These are phyloP conservation scores for Neodidymelliopsis sp. DNA, from an alignment of 2,329 filamentous ascomycete species.

Conservation along the genomic window DNA sequence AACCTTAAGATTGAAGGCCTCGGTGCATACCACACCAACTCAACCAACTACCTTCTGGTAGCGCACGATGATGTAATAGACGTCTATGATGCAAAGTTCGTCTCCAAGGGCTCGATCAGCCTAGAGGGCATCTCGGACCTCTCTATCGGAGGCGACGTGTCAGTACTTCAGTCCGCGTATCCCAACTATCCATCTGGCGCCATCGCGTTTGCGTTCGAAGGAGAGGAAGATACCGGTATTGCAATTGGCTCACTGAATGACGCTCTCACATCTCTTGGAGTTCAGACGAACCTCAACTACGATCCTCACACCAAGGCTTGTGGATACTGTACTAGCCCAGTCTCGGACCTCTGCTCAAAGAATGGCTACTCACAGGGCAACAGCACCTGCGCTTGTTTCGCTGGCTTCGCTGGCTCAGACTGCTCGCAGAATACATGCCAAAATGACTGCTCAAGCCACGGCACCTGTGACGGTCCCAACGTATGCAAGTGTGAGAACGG, in stretches of 20 bases:
- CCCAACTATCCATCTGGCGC: conserved; percentile 23
- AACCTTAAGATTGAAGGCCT: conserved; percentile 33
- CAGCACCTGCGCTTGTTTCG: conserved; percentile 33
- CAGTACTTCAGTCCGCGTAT: conserved; percentile 30
- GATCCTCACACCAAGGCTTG: conserved; percentile 27
- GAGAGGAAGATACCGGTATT: conserved; percentile 32
- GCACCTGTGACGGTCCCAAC: conserved; percentile 37
- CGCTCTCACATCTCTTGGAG: conserved; percentile 23
- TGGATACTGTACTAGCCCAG: conserved; percentile 21
- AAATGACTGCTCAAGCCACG: conserved; percentile 38
- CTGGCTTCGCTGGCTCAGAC: conserved; percentile 33
- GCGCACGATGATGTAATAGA: conserved; percentile 34
- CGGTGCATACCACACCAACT: conserved; percentile 27
- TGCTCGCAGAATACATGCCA: conserved; percentile 31
- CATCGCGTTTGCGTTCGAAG: conserved; percentile 39
- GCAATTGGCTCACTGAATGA: conserved; percentile 31
- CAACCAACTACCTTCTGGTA: conserved; percentile 34
- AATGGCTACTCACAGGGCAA: conserved; percentile 24
- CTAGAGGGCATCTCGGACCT: conserved; percentile 35
- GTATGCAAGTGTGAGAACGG: conserved; percentile 34
- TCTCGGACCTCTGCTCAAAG: conserved; percentile 31
- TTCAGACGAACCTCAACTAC: conserved; percentile 30
- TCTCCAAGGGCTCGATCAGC: conserved; percentile 23
- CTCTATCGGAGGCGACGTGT: conserved; percentile 37
- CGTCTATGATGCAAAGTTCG: conserved; percentile 30